Evolutionary conservation across 352 stramenopile species (phyloP), one percentile per base, ranked within the genome.

Genomic region (Phytophthora ramorum): DNA sequence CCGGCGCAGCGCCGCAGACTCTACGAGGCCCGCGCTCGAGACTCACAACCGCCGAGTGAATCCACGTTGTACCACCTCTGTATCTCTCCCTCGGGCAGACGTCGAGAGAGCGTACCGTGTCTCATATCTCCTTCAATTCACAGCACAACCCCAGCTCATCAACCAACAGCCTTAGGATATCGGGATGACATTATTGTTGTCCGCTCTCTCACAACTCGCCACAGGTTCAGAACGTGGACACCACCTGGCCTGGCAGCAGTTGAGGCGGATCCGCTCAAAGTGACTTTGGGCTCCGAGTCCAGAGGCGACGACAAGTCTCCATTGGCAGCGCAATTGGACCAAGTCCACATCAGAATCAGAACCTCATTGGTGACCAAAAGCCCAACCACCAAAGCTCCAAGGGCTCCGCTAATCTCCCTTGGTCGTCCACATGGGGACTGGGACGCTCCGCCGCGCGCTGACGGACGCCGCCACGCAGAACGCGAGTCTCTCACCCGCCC

Each of bases 61-160:
- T 71, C 63, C 63, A 60, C 17, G 37, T 20, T 48, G 63, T 71
- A 32, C 63, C 57, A 71, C 63, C 38, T 56, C 24, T 66, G 63
- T 62, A 66, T 61, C 63, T 35, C 54, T 34, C 54, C 41, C 46
- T 16, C 8, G 59, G n/a, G 50, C 30, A 64, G 47, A 70, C 62
- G 62, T 26, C 32, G 41, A 37, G 0, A 7, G 4, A 4, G 16
- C 9, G 14, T 46, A 71, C 63, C 35, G 17, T 54, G 19, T 1
- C 3, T 14, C 12, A 2, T 16, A 59, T 72, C 44, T 72, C 58
- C 58, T 61, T 38, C n/a, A 13, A 13, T 13, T 32, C 24, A 2
- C 24, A 40, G 0, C 26, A 7, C 48, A 26, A 14, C 13, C 8
- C n/a, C 10, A 38, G 17, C 34, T 22, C 13, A 8, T 0, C 17